A percentile compares a stretch with the other conserved stretches of the same genome.
phyloP scores from a whole-genome alignment of 208 protist species.

The Trypanosoma theileri region DNA sequence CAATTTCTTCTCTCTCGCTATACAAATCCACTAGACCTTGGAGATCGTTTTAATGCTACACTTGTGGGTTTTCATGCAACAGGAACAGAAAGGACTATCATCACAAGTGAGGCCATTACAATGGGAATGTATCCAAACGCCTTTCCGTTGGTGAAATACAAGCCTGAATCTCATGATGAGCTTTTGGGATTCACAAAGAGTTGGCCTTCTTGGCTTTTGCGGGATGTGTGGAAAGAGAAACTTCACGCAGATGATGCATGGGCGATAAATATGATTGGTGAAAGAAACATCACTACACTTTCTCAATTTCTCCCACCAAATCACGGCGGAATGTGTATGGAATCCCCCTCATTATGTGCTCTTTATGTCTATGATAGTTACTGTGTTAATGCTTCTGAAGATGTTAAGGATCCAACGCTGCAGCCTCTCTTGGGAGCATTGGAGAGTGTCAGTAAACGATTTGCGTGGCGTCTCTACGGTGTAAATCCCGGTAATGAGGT shows the following conservation, averaged over 20 bases:
- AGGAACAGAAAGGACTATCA: constrained; percentile 12
- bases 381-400: constrained; percentile 16
- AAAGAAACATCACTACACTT: constrained; percentile 3
- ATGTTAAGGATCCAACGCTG: constrained; percentile 8
- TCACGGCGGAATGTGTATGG: background rate
- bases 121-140: constrained; percentile 11
- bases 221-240: constrained; percentile 11
- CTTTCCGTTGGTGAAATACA: constrained; percentile 20
- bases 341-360: constrained; percentile 22
- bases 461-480: constrained; percentile 25
- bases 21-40: constrained; percentile 1
- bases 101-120: constrained; percentile 15
- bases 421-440: constrained; percentile 3
- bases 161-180: background rate
- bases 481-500: background rate
- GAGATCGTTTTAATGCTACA: constrained; percentile 8
- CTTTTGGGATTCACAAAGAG: constrained; percentile 17
- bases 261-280: constrained; percentile 8
- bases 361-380: constrained; percentile 24
- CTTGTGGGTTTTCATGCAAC: constrained; percentile 2
- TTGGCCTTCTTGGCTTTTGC: constrained; percentile 21
- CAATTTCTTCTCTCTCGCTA: constrained; percentile 12
- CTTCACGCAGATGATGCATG: constrained; percentile 23
- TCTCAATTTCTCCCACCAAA: constrained; percentile 14
- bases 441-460: constrained; percentile 5